phyloP scores from a whole-genome alignment of 2,329 filamentous ascomycete species.

The Aurifilum marmelostoma region DNA sequence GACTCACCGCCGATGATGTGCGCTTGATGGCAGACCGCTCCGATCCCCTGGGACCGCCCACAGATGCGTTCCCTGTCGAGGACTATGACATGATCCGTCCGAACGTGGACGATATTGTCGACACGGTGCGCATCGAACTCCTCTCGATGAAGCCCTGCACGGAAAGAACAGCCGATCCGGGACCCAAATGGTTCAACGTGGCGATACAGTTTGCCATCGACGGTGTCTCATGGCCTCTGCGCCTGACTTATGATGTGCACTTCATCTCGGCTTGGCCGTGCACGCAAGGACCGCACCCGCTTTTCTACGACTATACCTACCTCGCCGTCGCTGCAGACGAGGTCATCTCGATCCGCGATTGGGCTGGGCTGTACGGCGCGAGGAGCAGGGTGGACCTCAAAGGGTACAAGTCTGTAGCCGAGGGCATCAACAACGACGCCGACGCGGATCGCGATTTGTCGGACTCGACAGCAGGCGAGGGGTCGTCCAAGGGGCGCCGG shows the following conservation, averaged over 20 bases:
- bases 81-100: conserved; percentile 68
- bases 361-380: conserved; percentile 55
- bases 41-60: conserved; percentile 68
- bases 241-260: conserved; percentile 66
- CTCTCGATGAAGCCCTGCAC: conserved; percentile 59
- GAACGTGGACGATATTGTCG: conserved; percentile 59
- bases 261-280: conserved; percentile 70
- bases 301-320: conserved; percentile 74
- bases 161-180: conserved; percentile 29
- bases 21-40: conserved; percentile 68
- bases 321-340: conserved; percentile 64
- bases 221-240: conserved; percentile 65
- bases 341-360: conserved; percentile 67
- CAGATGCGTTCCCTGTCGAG: conserved; percentile 64
- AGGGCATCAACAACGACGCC: neutral
- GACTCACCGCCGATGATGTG: conserved; percentile 62
- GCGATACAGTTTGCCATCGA: conserved; percentile 66
- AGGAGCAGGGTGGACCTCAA: conserved; percentile 25
- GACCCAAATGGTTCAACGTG: conserved; percentile 60
- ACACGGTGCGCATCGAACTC: conserved; percentile 71
- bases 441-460: conserved; percentile 16
- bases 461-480: conserved; percentile 26
- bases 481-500: conserved; percentile 25
- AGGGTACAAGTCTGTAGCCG: neutral
- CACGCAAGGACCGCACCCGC: conserved; percentile 64